Evolutionary conservation across 805 yeast genomes (phyloP), one percentile per base, ranked within the genome.

Genomic region (Nakazawaea ambrosiae): DNA sequence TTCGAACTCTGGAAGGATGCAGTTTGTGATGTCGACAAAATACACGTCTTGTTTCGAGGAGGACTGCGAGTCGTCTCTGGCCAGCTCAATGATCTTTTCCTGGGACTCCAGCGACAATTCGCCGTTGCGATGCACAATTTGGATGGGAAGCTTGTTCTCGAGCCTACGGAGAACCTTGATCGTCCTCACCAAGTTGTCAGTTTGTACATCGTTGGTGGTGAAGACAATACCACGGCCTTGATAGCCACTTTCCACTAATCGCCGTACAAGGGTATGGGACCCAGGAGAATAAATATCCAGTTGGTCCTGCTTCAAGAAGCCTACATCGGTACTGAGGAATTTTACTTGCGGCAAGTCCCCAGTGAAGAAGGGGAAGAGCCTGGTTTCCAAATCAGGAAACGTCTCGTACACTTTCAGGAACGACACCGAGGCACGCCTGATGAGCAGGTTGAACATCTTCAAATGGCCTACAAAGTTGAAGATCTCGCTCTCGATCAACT

Each of bases 191-290:
- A 49, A 42, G 17, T 40, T 48, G 4, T 41, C n/a, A n/a, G 61
- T 55, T 39, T 70, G 65, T 12, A 53, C 51, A 37, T 75, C 68
- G 16, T 68, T 50, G 1, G 70, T 68, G 3, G 80, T 67, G 6
- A 78, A 51, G 1, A 74, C 81, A 15, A 76, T 68, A 2, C 85
- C 85, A 5, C 22, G 20, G 14, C 35, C 31, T 24, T 30, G 12
- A 19, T 31, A 36, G 3, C n/a, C n/a, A n/a, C n/a, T n/a, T n/a
- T n/a, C n/a, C n/a, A n/a, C n/a, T n/a, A n/a, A n/a, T n/a, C n/a
- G n/a, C n/a, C n/a, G n/a, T n/a, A n/a, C n/a, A n/a, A n/a, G n/a
- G n/a, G n/a, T n/a, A n/a, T n/a, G n/a, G n/a, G n/a, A n/a, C n/a
- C n/a, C n/a, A n/a, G n/a, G n/a, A n/a, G n/a, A n/a, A n/a, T n/a